Percentiles rank a stretch among this genome's conserved stretches.
Conservation (phyloP, 2,329 filamentous ascomycete species). For the Fusarium denticulatum region DNA sequence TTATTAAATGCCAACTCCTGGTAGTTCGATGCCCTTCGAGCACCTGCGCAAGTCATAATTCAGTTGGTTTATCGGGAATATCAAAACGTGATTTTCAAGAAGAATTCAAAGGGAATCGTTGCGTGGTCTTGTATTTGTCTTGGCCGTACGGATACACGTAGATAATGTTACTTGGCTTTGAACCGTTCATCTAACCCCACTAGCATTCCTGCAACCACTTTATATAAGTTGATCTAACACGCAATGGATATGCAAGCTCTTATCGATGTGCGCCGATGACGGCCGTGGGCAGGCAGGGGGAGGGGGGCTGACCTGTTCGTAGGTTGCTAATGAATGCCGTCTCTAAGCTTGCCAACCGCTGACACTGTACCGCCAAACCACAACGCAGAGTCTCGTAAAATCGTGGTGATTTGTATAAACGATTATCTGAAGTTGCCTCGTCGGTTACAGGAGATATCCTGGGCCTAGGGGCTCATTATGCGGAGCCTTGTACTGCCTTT, state of each 20-base stretch:
- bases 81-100: not conserved
- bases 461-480: not conserved
- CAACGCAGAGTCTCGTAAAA: not conserved
- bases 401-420: not conserved
- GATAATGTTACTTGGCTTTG: conserved; percentile 1
- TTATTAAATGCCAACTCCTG: not conserved
- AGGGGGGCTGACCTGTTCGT: not conserved
- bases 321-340: not conserved
- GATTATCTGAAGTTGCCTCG: not conserved
- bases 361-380: not conserved
- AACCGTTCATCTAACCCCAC: not conserved
- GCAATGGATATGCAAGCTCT: not conserved
- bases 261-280: not conserved
- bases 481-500: not conserved
- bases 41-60: not conserved
- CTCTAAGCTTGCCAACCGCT: not conserved
- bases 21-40: not conserved
- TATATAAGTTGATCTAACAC: not conserved
- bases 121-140: conserved; percentile 1
- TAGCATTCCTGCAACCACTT: not conserved
- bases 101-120: not conserved
- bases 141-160: not conserved
- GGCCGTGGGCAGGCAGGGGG: not conserved
- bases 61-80: not conserved
- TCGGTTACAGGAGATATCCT: not conserved